Evolutionary conservation across 2,329 filamentous ascomycete species (phyloP).

Genomic region (Pleomassaria siparia): DNA sequence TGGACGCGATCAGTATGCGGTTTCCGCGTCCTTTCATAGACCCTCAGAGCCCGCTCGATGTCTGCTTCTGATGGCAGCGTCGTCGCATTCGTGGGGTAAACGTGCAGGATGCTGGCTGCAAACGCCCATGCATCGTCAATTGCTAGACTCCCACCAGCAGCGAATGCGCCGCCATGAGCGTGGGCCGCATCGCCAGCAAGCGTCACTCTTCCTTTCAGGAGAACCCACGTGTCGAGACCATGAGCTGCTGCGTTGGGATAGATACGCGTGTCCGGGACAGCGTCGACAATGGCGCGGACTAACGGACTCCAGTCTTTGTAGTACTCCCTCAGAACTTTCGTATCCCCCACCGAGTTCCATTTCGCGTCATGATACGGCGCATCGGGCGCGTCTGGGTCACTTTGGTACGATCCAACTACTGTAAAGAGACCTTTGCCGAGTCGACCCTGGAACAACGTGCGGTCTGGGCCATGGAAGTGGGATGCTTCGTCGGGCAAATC

Average conservation of each 20-base stretch:
- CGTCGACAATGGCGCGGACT: constrained; percentile 35
- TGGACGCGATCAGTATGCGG: constrained; percentile 39
- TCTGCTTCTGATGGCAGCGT: background rate
- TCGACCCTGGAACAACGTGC: constrained; percentile 35
- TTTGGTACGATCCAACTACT: constrained; percentile 31
- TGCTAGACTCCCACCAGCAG: constrained; percentile 43
- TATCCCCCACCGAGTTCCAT: constrained; percentile 32
- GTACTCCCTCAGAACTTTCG: constrained; percentile 28
- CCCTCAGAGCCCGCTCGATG: constrained; percentile 20
- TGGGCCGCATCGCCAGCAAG: constrained; percentile 45
- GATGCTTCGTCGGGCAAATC: constrained; percentile 40
- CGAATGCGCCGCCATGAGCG: constrained; percentile 43
- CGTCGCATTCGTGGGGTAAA: constrained; percentile 7
- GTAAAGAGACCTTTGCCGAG: constrained; percentile 31
- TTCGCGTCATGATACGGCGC: constrained; percentile 17
- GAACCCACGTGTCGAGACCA: constrained; percentile 30
- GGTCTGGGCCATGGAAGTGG: constrained; percentile 40
- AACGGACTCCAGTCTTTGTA: constrained; percentile 42
- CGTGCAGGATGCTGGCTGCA: constrained; percentile 19
- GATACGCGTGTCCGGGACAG: constrained; percentile 32
- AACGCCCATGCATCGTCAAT: constrained; percentile 45
- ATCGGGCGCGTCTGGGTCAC: constrained; percentile 25
- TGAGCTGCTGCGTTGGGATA: constrained; percentile 39
- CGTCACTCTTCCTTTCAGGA: constrained; percentile 29
- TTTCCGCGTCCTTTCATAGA: constrained; percentile 40